Evolutionary conservation across 106 monocot species (phyloP).

Genomic region (Platanthera guangdongensis): DNA sequence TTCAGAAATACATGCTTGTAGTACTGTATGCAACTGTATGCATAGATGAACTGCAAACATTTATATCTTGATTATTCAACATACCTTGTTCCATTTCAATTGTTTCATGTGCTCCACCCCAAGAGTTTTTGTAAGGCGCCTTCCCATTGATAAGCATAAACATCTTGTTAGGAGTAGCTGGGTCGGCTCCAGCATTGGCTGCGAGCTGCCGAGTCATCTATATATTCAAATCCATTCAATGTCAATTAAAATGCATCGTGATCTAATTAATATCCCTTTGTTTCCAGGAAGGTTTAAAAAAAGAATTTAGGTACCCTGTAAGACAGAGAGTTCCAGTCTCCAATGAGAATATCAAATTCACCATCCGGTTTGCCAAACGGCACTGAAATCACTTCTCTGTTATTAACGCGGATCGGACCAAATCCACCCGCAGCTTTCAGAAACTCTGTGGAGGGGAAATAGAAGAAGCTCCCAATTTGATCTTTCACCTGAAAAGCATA

Average conservation of each 20-base stretch:
- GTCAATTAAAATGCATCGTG: too few relatives aligned
- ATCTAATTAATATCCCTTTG: background rate
- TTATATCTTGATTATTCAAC: too few relatives aligned
- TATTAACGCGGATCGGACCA: constrained; percentile 27
- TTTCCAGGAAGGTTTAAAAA: too few relatives aligned
- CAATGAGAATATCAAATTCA: constrained; percentile 29
- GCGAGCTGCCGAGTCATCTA: too few relatives aligned
- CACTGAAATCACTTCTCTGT: constrained; percentile 23
- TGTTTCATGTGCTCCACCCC: constrained; percentile 12
- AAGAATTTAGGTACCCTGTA: constrained; percentile 4
- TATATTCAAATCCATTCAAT: too few relatives aligned
- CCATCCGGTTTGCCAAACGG: constrained; percentile 17
- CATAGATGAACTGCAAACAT: too few relatives aligned
- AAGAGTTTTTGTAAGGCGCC: constrained; percentile 15
- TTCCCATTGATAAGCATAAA: constrained; percentile 37
- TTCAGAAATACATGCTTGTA: too few relatives aligned
- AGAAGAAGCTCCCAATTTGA: constrained; percentile 41
- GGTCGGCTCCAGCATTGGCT: too few relatives aligned
- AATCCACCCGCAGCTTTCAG: constrained; percentile 30
- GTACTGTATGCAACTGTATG: too few relatives aligned
- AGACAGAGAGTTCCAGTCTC: constrained; percentile 21
- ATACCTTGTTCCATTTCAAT: constrained; percentile 24
- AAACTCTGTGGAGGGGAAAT: constrained; percentile 2
- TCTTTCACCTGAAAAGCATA: constrained; percentile 26
- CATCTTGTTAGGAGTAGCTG: too few relatives aligned